These are phyloP conservation scores for Fusarium sp. DNA, from an alignment of 2,329 filamentous ascomycete genomes.

Conservation along the genomic window DNA sequence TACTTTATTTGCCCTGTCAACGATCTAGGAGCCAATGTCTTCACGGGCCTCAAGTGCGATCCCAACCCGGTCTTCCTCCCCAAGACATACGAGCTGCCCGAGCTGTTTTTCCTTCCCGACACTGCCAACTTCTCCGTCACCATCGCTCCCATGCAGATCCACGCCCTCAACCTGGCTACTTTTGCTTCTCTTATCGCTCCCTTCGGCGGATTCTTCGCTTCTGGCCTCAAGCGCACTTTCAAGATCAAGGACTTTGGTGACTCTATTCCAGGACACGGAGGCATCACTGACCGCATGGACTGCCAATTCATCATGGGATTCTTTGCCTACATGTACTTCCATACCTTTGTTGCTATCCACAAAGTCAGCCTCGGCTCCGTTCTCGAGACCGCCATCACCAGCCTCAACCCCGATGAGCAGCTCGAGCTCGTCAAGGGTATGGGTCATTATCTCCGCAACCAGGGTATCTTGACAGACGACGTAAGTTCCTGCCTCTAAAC, in stretches of 20 bases:
- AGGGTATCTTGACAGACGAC: constrained; percentile 59
- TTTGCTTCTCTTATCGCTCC: constrained; percentile 97
- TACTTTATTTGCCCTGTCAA: constrained; percentile 99
- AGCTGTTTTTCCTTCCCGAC: constrained; percentile 77
- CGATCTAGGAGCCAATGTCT: constrained; percentile 92
- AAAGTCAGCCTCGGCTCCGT: constrained; percentile 87
- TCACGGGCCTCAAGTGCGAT: constrained; percentile 88
- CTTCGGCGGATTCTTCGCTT: constrained; percentile 98
- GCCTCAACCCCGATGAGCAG: constrained; percentile 88
- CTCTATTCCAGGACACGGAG: constrained; percentile 95
- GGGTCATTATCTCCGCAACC: constrained; percentile 72
- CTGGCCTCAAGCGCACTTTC: constrained; percentile 96
- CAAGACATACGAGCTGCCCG: constrained; percentile 77
- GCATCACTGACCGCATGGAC: constrained; percentile 99
- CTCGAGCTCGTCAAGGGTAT: constrained; percentile 79
- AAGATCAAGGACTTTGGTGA: constrained; percentile 99
- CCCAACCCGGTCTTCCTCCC: constrained; percentile 92
- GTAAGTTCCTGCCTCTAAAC: constrained; percentile 41
- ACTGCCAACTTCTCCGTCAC: constrained; percentile 72
- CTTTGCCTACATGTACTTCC: constrained; percentile 98
- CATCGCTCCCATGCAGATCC: constrained; percentile 90
- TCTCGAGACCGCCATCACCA: constrained; percentile 90
- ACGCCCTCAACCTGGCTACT: constrained; percentile 88
- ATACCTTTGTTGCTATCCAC: constrained; percentile 93
- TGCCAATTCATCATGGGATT: constrained; percentile 99